Conservation (phyloP, 768 basidiomycete genomes). For the Tricholomella constricta region DNA sequence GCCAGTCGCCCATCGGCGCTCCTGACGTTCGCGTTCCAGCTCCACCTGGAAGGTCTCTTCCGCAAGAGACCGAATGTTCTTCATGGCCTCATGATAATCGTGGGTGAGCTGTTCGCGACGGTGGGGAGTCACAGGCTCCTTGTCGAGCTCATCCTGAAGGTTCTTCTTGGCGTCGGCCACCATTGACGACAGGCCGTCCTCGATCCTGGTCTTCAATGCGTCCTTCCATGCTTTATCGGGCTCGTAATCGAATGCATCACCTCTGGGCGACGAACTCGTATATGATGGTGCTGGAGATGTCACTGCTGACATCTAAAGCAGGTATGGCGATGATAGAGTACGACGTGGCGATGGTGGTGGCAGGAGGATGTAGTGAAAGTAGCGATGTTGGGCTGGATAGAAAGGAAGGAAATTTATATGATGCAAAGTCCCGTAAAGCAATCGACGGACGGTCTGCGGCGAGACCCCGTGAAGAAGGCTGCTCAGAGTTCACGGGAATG, state of each 20-base stretch:
- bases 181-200: slow-evolving; percentile 41
- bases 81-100: slow-evolving; percentile 45
- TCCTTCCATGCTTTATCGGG: slow-evolving; percentile 60
- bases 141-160: slow-evolving; percentile 50
- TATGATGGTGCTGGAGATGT: slow-evolving; percentile 29
- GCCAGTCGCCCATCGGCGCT: slow-evolving; percentile 51
- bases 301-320: slow-evolving; percentile 39
- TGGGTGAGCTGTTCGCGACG: slow-evolving; percentile 35
- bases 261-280: slow-evolving; percentile 17
- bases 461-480: slow-evolving; percentile 23
- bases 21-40: slow-evolving; percentile 49
- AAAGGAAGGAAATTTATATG: slow-evolving; percentile 6
- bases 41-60: slow-evolving; percentile 46
- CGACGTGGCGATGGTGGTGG: slow-evolving; percentile 14
- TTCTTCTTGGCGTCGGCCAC: slow-evolving; percentile 67
- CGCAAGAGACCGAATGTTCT: slow-evolving; percentile 44
- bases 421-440: slow-evolving; percentile 17
- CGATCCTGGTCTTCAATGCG: slow-evolving; percentile 48
- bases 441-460: slow-evolving; percentile 25
- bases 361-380: slow-evolving; percentile 6
- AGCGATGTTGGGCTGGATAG: slow-evolving; percentile 16
- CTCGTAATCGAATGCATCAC: slow-evolving; percentile 41
- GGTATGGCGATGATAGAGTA: slow-evolving; percentile 5
- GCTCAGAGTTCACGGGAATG: slow-evolving; percentile 37
- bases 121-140: slow-evolving; percentile 34